Evolutionary conservation across 1,284 basidiomycete genomes (phyloP).

Genomic region (Chondrostereum purpureum): DNA sequence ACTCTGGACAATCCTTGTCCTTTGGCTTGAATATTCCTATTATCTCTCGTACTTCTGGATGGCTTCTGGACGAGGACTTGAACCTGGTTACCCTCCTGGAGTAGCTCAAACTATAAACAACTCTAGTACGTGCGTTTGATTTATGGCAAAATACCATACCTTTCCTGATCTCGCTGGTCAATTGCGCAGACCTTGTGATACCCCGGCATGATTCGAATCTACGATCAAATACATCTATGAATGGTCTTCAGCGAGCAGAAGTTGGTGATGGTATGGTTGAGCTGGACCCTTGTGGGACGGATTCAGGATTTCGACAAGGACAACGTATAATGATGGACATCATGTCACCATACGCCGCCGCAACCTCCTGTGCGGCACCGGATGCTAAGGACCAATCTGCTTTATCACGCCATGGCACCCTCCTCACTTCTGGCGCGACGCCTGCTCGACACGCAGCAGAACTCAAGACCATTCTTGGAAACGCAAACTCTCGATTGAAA

Average conservation of each 20-base stretch:
- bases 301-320: constrained; percentile 32
- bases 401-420: constrained; percentile 43
- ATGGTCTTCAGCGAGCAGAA: constrained; percentile 36
- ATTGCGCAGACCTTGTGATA: no score
- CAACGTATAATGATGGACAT: constrained; percentile 27
- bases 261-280: constrained; percentile 37
- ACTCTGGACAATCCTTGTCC: no score
- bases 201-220: constrained; percentile 22
- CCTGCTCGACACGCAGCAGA: constrained; percentile 45
- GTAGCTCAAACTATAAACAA: no score
- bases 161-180: no score
- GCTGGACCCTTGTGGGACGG: constrained; percentile 26
- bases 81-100: no score
- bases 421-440: constrained; percentile 41
- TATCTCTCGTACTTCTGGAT: no score
- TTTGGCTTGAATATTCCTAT: no score
- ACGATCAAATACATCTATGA: constrained; percentile 35
- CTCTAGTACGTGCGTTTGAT: no score
- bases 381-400: constrained; percentile 15
- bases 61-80: no score
- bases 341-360: constrained; percentile 18
- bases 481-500: constrained; percentile 48
- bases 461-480: constrained; percentile 55
- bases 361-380: constrained; percentile 8
- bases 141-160: no score